Evolutionary conservation across 2,329 filamentous ascomycete genomes (phyloP).

Genomic region (Pseudocercospora fijiensis): DNA sequence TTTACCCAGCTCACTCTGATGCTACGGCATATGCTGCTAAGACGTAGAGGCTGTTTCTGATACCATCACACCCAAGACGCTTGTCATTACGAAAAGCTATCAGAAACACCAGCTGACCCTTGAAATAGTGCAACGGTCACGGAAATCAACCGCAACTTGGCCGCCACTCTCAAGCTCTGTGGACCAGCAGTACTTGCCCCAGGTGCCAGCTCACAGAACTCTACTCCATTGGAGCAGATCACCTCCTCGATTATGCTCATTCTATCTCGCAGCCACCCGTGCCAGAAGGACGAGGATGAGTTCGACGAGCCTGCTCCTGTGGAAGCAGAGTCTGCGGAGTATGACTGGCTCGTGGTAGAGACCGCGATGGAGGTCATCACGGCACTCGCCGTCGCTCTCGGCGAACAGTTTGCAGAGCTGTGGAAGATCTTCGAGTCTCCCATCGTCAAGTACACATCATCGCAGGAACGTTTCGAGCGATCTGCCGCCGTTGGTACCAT

Average conservation of each 20-base stretch:
- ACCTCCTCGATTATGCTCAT: slow-evolving; percentile 73
- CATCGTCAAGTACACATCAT: slow-evolving; percentile 81
- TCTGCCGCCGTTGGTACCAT: slow-evolving; percentile 88
- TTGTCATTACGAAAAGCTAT: slow-evolving; percentile 32
- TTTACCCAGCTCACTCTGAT: slow-evolving; percentile 99
- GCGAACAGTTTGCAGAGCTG: slow-evolving; percentile 75
- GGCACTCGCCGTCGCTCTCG: slow-evolving; percentile 78
- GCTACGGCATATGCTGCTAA: slow-evolving; percentile 52
- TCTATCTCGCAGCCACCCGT: slow-evolving; percentile 86
- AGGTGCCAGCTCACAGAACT: slow-evolving; percentile 57
- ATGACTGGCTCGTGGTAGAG: slow-evolving; percentile 96
- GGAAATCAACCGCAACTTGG: slow-evolving; percentile 91
- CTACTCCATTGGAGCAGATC: slow-evolving; percentile 55
- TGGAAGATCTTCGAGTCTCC: slow-evolving; percentile 97
- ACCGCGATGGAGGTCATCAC: slow-evolving; percentile 89
- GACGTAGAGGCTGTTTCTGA: slow-evolving; percentile 52
- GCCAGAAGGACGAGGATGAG: slow-evolving; percentile 84
- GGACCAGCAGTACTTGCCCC: slow-evolving; percentile 77
- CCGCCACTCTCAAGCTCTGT: slow-evolving; percentile 84
- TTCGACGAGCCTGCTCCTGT: slow-evolving; percentile 72
- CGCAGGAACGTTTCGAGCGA: slow-evolving; percentile 81
- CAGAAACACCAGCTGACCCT: slow-evolving; percentile 44
- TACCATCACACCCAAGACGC: slow-evolving; percentile 10
- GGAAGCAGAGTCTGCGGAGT: slow-evolving; percentile 78
- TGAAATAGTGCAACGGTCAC: slow-evolving; percentile 74